These are phyloP conservation scores for Eimeria praecox DNA, from an alignment of 169 alveolate species.

Conservation along the genomic window DNA sequence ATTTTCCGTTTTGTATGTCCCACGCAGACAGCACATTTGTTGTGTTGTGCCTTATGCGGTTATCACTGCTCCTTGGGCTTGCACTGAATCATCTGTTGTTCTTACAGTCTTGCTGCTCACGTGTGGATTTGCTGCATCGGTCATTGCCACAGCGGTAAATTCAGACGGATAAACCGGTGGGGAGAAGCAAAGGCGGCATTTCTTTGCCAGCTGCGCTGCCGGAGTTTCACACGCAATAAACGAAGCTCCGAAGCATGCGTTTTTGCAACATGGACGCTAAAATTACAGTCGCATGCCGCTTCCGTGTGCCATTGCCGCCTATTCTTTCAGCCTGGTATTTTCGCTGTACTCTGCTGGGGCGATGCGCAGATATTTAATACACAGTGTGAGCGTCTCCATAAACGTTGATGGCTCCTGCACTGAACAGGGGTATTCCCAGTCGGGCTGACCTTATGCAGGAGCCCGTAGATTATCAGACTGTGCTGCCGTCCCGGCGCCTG, in stretches of 20 bases:
- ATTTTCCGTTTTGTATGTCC: neutral
- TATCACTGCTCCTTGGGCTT: neutral
- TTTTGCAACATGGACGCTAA: neutral
- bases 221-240: neutral
- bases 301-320: neutral
- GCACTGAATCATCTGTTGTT: neutral
- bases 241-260: neutral
- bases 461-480: slow-evolving; percentile 20
- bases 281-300: neutral
- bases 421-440: neutral
- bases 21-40: neutral
- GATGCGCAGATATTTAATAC: neutral
- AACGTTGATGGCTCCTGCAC: neutral
- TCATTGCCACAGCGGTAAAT: neutral
- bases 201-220: slow-evolving; percentile 62
- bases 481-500: slow-evolving; percentile 29
- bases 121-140: neutral
- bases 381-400: neutral
- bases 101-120: neutral
- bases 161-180: neutral
- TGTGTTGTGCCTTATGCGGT: neutral
- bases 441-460: slow-evolving; percentile 33
- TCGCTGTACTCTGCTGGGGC: neutral
- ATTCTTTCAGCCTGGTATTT: neutral
- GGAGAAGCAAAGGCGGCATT: neutral